A percentile compares a stretch with the other conserved stretches of the same genome.
phyloP scores from a whole-genome alignment of 257 asterid species.

The Thymus quinquecostatus region DNA sequence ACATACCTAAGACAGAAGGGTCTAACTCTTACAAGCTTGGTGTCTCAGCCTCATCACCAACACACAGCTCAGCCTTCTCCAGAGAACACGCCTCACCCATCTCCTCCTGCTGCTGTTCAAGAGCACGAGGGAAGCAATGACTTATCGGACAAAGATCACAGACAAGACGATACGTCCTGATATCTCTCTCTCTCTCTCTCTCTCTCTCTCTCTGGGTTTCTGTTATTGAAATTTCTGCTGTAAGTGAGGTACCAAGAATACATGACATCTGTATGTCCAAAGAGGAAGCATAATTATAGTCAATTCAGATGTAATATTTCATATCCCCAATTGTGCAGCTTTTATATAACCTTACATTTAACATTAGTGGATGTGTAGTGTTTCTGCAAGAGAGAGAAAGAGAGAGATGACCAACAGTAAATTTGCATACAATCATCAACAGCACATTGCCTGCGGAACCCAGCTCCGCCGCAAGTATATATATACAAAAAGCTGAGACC shows the following conservation, averaged over 20 bases:
- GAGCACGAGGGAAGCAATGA: conserved; percentile 51
- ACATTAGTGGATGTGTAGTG: background rate
- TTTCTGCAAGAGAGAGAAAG: background rate
- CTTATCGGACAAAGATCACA: conserved; percentile 39
- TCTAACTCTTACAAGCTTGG: conserved; percentile 80
- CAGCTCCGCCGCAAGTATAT: conserved; percentile 28
- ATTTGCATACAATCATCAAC: conserved; percentile 11
- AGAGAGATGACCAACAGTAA: background rate
- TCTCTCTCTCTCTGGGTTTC: background rate
- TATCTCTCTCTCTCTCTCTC: background rate
- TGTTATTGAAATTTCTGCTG: conserved; percentile 7
- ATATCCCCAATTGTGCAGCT: conserved; percentile 16
- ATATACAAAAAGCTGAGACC: conserved; percentile 49
- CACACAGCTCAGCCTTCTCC: conserved; percentile 36
- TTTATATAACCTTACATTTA: background rate
- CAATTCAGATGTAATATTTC: conserved; percentile 9
- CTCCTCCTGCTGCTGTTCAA: conserved; percentile 36
- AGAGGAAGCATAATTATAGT: conserved; percentile 13
- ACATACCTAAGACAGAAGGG: conserved; percentile 83
- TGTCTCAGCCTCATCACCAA: conserved; percentile 55
- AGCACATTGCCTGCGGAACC: conserved; percentile 24
- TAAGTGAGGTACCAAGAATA: background rate
- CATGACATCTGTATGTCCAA: conserved; percentile 2
- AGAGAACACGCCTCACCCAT: conserved; percentile 38
- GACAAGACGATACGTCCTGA: conserved; percentile 40